Percentiles rank a stretch among this genome's conserved stretches.
Conservation (phyloP, 768 basidiomycete species). For the Coprinopsis strossmayeri region DNA sequence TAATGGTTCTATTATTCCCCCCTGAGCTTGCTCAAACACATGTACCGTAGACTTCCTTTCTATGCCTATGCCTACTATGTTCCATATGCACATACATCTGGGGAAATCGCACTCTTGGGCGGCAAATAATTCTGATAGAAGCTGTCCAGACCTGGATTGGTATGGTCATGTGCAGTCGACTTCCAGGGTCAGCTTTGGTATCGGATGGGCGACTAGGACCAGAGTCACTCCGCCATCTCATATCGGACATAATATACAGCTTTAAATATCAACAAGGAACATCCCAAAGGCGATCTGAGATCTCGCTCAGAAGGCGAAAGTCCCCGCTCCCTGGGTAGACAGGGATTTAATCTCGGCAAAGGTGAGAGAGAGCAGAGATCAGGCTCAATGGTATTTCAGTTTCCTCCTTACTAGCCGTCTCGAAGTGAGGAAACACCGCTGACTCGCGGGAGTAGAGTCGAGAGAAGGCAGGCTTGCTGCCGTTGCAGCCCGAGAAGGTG, state of each 20-base stretch:
- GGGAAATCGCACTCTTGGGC: too few species aligned
- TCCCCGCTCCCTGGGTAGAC: not conserved
- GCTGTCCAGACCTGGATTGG: too few species aligned
- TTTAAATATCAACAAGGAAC: constrained; percentile 4
- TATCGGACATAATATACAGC: constrained; percentile 1
- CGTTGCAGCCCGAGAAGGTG: constrained; percentile 5
- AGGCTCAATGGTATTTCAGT: not conserved
- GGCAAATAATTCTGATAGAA: too few species aligned
- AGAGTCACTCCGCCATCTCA: constrained; percentile 7
- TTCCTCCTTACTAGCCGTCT: constrained; percentile 18
- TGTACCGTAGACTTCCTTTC: not conserved
- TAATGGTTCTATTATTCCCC: not conserved
- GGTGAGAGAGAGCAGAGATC: not conserved
- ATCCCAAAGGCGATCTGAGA: not conserved
- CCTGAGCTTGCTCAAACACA: not conserved
- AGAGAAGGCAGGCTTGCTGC: constrained; percentile 8
- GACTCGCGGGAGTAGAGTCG: constrained; percentile 2
- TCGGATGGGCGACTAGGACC: not conserved
- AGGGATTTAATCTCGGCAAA: constrained; percentile 4
- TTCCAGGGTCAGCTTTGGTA: too few species aligned
- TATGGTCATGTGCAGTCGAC: too few species aligned
- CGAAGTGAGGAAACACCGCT: constrained; percentile 11
- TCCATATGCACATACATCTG: not conserved
- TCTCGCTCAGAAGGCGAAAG: not conserved
- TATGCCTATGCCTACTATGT: not conserved